A percentile compares a stretch with the other conserved stretches of the same genome.
These are phyloP conservation scores for Castanea sativa DNA, from an alignment of 306 rosid genomes.

Conservation along the genomic window DNA sequence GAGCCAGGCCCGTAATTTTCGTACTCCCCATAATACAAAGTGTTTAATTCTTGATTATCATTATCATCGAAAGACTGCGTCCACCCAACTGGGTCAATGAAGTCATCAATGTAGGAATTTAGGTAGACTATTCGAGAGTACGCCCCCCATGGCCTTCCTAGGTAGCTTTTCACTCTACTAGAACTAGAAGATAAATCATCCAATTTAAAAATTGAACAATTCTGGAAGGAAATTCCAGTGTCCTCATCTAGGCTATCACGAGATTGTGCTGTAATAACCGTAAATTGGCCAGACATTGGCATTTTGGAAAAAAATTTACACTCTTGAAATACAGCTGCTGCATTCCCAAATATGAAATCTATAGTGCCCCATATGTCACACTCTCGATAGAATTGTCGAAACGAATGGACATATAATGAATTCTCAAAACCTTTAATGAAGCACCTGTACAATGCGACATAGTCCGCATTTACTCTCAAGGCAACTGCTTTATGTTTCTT, in stretches of 20 bases:
- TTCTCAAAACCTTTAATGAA: no score
- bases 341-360: no score
- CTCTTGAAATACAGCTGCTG: no score
- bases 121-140: conserved; percentile 56
- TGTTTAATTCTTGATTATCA: conserved; percentile 29
- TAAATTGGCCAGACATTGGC: conserved; percentile 61
- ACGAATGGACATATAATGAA: no score
- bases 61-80: conserved; percentile 39
- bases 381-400: no score
- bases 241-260: conserved; percentile 55
- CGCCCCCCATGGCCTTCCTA: conserved; percentile 71
- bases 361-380: no score
- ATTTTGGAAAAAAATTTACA: conserved; percentile 43
- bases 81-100: conserved; percentile 66
- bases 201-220: conserved; percentile 56
- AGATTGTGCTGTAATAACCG: conserved; percentile 66
- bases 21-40: conserved; percentile 69
- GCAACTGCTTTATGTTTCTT: no score
- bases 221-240: conserved; percentile 73
- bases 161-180: conserved; percentile 47
- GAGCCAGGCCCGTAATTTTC: conserved; percentile 70
- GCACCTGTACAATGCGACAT: no score
- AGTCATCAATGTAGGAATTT: conserved; percentile 57
- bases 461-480: no score
- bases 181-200: conserved; percentile 38